Base-by-base conservation (phyloP, 768 basidiomycete genomes). In the Austroboletus eburneus region DNA sequence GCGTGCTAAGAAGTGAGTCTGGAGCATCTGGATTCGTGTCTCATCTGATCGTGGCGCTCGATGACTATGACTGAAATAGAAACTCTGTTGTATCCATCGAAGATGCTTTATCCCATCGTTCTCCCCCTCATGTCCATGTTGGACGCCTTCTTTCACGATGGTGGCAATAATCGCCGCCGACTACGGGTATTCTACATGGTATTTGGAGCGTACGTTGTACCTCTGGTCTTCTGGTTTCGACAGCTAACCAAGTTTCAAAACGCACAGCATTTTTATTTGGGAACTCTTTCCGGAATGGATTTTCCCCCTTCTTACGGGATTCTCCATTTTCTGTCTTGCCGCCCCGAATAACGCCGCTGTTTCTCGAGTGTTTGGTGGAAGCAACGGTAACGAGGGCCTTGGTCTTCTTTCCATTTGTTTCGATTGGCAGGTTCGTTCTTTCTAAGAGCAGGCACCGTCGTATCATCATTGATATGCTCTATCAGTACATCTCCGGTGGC, bases 341-440 rank as follows among this genome's bases (percentile, higher is more conserved):
- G 78, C 75, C 4, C 61, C 71, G 35, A 55, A 51, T 13, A 56
- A 33, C n/a, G 30, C 58, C 13, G 20, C 50, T 2, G 52, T 62
- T 39, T 69, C 76, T 5, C 65, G 70, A 23, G 54, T 87, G 0
- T 85, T 87, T 48, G 85, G 85, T 23, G 85, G 85, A 5, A 67
- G 76, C 3, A 71, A 77, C 29, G 81, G 75, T 23, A 87, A 86
- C 54, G 83, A 87, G 60, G 84, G 83, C 0, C 68, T 86, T 33
- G 83, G 84, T 0, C 55, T 85, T 17, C 45, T 80, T 33, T 77
- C 75, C 27, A 47, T 86, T 34, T 78, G 78, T n/a, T 74, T 85
- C 38, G 84, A 85, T 54, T 87, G 63, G 63, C 78, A 80, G 65
- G 64, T 65, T 46, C 1, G 72, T 41, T 29, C n/a, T 33, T 58